Base-by-base conservation (phyloP, 179 eudicot species). In the Spinacia oleracea region DNA sequence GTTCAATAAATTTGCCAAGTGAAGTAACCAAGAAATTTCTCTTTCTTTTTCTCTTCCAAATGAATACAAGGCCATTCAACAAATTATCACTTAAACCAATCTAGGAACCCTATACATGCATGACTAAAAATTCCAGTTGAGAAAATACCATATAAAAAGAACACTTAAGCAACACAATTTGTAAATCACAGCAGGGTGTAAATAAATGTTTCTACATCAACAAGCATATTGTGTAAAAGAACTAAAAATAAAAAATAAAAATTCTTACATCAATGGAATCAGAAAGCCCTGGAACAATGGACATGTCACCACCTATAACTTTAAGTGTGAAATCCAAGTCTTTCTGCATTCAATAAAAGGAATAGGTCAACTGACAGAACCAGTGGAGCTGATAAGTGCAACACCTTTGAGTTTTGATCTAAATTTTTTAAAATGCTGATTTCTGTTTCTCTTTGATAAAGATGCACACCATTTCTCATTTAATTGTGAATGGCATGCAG, bases 201-300 rank as follows among this genome's bases (percentile, higher is more conserved):
- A 64, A 23, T 14, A n/a, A 8, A 35, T 14, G 38, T 38, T 27
- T 59, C n/a, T 34, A 12, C 38, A 15, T 56, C 35, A 66, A 15
- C 45, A 6, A 35, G 35, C 43, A 40, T 78, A 0, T 63, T 70
- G 42, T 18, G 35, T 40, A 51, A 15, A 27, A 53, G 42, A 45
- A 55, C n/a, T 23, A 55, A 29, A 34, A 32, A 31, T 29, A 34
- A 32, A 31, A 55, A 31, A 43, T 25, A 31, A n/a, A 72, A 27
- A 85, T 66, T 78, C 88, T 85, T 85, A 94, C 98, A 88, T 94
- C 92, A 73, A 94, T 83, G 84, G 91, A 90, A 84, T 89, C 94
- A 45, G 97, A 91, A 78, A 94, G 83, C 73, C 97, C 97, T 15
- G 98, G 98, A 83, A 94, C 81, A 43, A 96, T 31, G 76, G 94